Conservation (phyloP, 805 yeast species). For the Yamadazyma nakazawae region DNA sequence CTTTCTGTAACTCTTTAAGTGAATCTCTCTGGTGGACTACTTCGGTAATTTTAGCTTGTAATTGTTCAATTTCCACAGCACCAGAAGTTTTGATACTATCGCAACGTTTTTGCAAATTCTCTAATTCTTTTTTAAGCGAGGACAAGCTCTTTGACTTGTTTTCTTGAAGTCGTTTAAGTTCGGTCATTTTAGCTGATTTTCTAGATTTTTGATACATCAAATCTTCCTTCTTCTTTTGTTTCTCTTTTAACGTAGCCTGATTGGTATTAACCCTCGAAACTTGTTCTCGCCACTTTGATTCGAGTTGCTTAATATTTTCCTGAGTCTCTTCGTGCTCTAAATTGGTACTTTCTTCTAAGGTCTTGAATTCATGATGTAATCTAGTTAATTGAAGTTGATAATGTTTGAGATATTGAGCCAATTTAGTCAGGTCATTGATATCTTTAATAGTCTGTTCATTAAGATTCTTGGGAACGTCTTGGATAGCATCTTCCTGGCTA, state of each 20-base stretch:
- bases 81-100: slow-evolving; percentile 1
- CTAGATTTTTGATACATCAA: slow-evolving; percentile 33
- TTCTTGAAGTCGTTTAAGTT: slow-evolving; percentile 18
- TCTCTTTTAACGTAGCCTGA: slow-evolving; percentile 11
- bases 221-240: slow-evolving; percentile 15
- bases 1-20: slow-evolving; percentile 20
- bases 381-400: slow-evolving; percentile 25
- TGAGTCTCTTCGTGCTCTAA: slow-evolving; percentile 27
- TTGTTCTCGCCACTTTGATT: slow-evolving; percentile 28
- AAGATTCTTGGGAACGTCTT: neutral
- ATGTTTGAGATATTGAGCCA: slow-evolving; percentile 22
- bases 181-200: slow-evolving; percentile 21
- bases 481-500: neutral
- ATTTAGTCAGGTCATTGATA: slow-evolving; percentile 17
- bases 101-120: neutral
- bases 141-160: slow-evolving; percentile 8
- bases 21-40: slow-evolving; percentile 15
- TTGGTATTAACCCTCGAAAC: neutral
- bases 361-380: slow-evolving; percentile 26
- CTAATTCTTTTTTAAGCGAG: neutral
- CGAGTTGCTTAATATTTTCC: slow-evolving; percentile 28
- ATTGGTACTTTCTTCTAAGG: slow-evolving; percentile 20
- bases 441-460: slow-evolving; percentile 12
- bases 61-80: neutral
- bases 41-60: neutral